A percentile compares a stretch with the other conserved stretches of the same genome.
phyloP scores from a whole-genome alignment of 495 filamentous ascomycete genomes.

The Apiosordaria backusii region DNA sequence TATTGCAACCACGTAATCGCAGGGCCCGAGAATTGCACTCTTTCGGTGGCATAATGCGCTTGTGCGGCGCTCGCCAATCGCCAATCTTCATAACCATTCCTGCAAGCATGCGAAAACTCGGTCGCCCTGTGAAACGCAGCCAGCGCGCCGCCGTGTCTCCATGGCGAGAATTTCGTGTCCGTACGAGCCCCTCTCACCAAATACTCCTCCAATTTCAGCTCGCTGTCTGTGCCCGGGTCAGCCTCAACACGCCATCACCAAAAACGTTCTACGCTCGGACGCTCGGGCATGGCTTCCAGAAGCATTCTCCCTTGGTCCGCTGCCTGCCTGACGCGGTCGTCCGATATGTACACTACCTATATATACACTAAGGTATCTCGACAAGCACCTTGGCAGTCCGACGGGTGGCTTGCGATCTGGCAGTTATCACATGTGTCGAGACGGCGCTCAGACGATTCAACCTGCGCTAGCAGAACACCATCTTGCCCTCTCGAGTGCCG shows the following conservation, averaged over 20 bases:
- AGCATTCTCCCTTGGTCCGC: constrained; percentile 8
- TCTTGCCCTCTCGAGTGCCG: background rate
- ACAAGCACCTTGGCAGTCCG: background rate
- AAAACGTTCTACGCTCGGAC: constrained; percentile 2
- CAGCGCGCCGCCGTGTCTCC: background rate
- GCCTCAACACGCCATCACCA: constrained; percentile 3
- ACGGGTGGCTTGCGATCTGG: background rate
- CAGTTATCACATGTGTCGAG: constrained; percentile 3
- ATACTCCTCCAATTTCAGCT: background rate
- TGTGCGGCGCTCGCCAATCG: constrained; percentile 1
- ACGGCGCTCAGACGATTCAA: constrained; percentile 2
- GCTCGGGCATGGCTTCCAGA: constrained; percentile 11
- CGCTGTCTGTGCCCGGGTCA: constrained; percentile 5
- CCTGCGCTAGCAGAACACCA: constrained; percentile 3
- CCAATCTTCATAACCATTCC: background rate
- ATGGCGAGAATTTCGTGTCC: background rate
- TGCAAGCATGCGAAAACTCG: background rate
- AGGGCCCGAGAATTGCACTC: constrained; percentile 3
- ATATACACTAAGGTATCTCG: background rate
- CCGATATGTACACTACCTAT: background rate
- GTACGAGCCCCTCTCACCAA: background rate
- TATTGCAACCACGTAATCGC: constrained; percentile 17
- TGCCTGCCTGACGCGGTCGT: background rate
- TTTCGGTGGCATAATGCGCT: constrained; percentile 7
- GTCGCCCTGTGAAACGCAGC: background rate